These are phyloP conservation scores for Penstemon newberryi DNA, from an alignment of 257 asterid genomes.

Conservation along the genomic window DNA sequence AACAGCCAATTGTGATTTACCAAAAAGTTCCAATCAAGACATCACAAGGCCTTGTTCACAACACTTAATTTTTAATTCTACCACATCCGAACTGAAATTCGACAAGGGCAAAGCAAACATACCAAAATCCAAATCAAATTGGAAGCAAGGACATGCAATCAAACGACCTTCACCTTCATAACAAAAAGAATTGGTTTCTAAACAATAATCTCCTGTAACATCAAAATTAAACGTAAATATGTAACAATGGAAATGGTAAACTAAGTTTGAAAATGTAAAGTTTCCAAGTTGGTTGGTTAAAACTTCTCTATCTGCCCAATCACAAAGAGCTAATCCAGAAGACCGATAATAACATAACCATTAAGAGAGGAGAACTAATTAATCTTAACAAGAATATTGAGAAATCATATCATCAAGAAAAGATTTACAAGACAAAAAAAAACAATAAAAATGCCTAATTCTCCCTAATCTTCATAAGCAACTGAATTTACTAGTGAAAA, in stretches of 20 bases:
- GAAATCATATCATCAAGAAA: conserved; percentile 19
- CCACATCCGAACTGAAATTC: too few relatives aligned
- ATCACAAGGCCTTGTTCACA: too few relatives aligned
- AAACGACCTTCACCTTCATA: too few relatives aligned
- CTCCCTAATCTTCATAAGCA: conserved; percentile 19
- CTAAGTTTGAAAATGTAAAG: conserved; percentile 5
- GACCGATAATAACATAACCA: conserved; percentile 13
- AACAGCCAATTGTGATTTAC: too few relatives aligned
- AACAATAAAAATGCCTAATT: not conserved
- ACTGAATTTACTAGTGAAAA: conserved; percentile 24
- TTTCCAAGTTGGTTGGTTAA: not conserved
- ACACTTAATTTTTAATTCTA: too few relatives aligned
- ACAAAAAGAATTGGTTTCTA: too few relatives aligned
- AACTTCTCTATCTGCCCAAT: not conserved
- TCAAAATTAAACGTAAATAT: too few relatives aligned
- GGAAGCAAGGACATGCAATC: too few relatives aligned
- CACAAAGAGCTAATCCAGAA: not conserved
- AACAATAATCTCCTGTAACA: too few relatives aligned
- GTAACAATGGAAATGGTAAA: not conserved
- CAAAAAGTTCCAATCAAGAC: too few relatives aligned
- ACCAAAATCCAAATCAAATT: too few relatives aligned
- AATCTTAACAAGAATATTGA: conserved; percentile 23
- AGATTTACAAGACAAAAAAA: conserved; percentile 26
- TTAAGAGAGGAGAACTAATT: not conserved
- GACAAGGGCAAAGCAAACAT: too few relatives aligned